phyloP scores from a whole-genome alignment of 192 early-diverging fungal species.

The Backusella tarrabulga region DNA sequence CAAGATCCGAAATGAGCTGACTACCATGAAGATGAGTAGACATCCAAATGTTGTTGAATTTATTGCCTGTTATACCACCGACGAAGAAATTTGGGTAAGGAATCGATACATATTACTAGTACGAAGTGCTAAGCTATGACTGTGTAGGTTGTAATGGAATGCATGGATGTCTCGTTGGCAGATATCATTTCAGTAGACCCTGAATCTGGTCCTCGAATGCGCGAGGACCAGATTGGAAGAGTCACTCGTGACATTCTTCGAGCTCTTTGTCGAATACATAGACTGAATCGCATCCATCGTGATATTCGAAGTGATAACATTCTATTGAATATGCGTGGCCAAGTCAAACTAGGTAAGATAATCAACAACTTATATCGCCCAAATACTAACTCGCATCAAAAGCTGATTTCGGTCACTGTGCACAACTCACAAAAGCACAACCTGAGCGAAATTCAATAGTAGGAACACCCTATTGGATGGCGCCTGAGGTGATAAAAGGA shows the following conservation, averaged over 20 bases:
- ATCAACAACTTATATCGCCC: not conserved
- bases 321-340: constrained; percentile 75
- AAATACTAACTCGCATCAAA: not conserved
- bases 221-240: constrained; percentile 91
- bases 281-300: constrained; percentile 82
- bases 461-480: constrained; percentile 98
- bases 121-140: too few relatives aligned
- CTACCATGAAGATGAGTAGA: constrained; percentile 83
- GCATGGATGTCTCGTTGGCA: constrained; percentile 97
- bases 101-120: too few relatives aligned
- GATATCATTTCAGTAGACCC: constrained; percentile 92
- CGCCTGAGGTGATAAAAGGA: constrained; percentile 92
- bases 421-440: constrained; percentile 79
- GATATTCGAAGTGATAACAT: constrained; percentile 95
- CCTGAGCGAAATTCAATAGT: constrained; percentile 85
- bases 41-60: constrained; percentile 97
- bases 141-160: constrained; percentile 84
- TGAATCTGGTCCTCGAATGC: constrained; percentile 48
- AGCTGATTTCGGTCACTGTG: constrained; percentile 97
- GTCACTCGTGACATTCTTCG: constrained; percentile 82
- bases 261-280: constrained; percentile 78
- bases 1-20: constrained; percentile 86
- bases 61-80: constrained; percentile 78
- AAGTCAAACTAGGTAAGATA: constrained; percentile 77
- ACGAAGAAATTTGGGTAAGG: constrained; percentile 82